Evolutionary conservation across 2,329 filamentous ascomycete species (phyloP), one percentile per base, ranked within the genome.

Genomic region (Monosporascus sp.): DNA sequence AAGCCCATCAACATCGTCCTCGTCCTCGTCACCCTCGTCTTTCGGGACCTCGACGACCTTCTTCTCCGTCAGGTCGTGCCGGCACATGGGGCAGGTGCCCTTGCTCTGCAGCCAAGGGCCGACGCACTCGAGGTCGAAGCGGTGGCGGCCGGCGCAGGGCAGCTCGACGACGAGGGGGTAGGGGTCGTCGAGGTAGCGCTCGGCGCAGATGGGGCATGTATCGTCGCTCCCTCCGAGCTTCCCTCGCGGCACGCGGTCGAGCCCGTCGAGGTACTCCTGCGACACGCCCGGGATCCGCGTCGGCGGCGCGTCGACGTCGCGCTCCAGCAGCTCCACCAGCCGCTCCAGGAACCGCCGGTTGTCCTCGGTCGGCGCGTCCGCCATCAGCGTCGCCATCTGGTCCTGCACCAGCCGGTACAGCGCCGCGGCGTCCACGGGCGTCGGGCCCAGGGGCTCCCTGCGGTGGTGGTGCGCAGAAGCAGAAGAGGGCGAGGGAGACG

Each of bases 71-170:
- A 87, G 69, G 62, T 84, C 81, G 65, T 79, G 76, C 55, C 84
- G 72, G 66, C 83, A 86, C 71, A 86, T 73, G 39, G 83, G 83
- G 65, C 83, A 87, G 35, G 76, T 85, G 38, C 83, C 83, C 68
- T 86, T 84, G 62, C 80, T 77, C 66, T 77, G 72, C 65, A 87
- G 66, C 84, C 84, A 87, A 7, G 84, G 83, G 3, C 77, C 80
- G 2, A 87, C 82, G 62, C 84, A 87, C 70, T 87, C 84, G n/a
- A 87, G 68, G 62, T 87, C 84, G 64, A 85, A 87, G 49, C 70
- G 71, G 66, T 87, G 84, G 41, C 67, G 71, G 35, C 73, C 74
- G 61, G 82, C 74, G 65, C 84, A 87, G 41, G 83, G 83, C 62
- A 87, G 73, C 72, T 83, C 77, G 27, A 87, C 84, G 14, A 87